Conservation (phyloP, 164 flowering plant genomes). For the Vitis rupestris region DNA sequence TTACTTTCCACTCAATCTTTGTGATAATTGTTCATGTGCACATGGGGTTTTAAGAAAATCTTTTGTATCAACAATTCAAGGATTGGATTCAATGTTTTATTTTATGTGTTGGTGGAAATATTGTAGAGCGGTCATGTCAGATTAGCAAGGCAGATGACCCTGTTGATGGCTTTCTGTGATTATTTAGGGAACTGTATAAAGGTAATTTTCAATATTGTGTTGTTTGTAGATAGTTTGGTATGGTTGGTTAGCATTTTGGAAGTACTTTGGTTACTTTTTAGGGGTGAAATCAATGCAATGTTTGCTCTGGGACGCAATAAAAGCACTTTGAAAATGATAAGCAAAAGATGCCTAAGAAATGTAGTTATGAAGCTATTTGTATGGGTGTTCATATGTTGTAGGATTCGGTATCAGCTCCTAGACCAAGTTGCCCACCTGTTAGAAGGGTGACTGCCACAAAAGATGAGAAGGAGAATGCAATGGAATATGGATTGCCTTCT, state of each 20-base stretch:
- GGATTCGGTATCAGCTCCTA: conserved; percentile 94
- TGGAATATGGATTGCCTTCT: conserved; percentile 98
- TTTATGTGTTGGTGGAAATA: conserved; percentile 5
- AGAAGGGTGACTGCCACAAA: conserved; percentile 78
- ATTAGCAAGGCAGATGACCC: conserved; percentile 98
- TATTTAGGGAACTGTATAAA: conserved; percentile 81
- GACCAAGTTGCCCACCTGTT: conserved; percentile 89
- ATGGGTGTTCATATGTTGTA: conserved; percentile 22
- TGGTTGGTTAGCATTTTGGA: conserved; percentile 1
- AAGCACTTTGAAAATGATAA: too few relatives aligned
- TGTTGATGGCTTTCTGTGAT: conserved; percentile 95
- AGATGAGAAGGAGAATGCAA: conserved; percentile 92
- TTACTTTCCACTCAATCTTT: not conserved
- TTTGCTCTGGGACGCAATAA: too few relatives aligned
- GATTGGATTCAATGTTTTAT: not conserved
- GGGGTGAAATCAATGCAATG: not conserved
- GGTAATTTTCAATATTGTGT: conserved; percentile 35
- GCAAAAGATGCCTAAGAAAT: too few relatives aligned
- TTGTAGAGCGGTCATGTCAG: conserved; percentile 93
- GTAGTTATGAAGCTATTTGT: not conserved
- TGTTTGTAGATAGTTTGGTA: not conserved
- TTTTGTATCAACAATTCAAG: not conserved
- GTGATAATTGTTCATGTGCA: not conserved
- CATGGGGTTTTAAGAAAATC: not conserved
- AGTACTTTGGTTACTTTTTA: not conserved